These are phyloP conservation scores for Tetratostichococcus sp. DNA, from an alignment of 139 green algal genomes.

Conservation along the genomic window DNA sequence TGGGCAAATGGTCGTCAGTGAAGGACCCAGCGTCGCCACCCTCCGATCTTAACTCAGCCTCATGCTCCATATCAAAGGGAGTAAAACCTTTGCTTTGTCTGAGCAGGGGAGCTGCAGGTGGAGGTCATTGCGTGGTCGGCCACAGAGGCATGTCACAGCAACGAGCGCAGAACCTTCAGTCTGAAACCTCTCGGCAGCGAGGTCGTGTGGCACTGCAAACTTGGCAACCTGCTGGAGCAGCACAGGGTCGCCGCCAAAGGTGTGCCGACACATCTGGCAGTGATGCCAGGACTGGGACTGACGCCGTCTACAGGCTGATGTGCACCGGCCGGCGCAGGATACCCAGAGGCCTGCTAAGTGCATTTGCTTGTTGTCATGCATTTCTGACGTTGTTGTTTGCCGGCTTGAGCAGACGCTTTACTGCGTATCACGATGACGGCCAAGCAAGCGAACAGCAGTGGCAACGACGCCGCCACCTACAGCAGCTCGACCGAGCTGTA, in stretches of 20 bases:
- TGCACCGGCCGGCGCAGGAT: too few species aligned
- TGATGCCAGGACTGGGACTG: too few species aligned
- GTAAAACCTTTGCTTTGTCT: too few species aligned
- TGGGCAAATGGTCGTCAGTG: too few species aligned
- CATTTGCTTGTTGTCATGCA: too few species aligned
- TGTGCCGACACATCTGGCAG: too few species aligned
- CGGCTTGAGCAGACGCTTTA: background rate
- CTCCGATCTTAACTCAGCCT: too few species aligned
- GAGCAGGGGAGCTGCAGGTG: background rate
- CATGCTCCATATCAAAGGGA: too few species aligned
- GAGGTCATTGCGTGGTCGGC: background rate
- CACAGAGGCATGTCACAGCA: background rate
- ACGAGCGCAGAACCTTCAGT: background rate
- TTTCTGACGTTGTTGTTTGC: too few species aligned
- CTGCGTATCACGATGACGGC: background rate
- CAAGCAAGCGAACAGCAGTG: background rate
- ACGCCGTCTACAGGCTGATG: too few species aligned
- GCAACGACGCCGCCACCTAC: slow-evolving; percentile 1
- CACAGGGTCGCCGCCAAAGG: background rate
- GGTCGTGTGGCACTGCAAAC: background rate
- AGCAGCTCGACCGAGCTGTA: slow-evolving; percentile 9
- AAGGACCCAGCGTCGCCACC: too few species aligned
- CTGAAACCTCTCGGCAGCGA: background rate
- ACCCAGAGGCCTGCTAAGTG: too few species aligned
- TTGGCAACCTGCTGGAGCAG: background rate